These are phyloP conservation scores for Solanum hybrid DNA, from an alignment of 305 asterid species.

Conservation along the genomic window DNA sequence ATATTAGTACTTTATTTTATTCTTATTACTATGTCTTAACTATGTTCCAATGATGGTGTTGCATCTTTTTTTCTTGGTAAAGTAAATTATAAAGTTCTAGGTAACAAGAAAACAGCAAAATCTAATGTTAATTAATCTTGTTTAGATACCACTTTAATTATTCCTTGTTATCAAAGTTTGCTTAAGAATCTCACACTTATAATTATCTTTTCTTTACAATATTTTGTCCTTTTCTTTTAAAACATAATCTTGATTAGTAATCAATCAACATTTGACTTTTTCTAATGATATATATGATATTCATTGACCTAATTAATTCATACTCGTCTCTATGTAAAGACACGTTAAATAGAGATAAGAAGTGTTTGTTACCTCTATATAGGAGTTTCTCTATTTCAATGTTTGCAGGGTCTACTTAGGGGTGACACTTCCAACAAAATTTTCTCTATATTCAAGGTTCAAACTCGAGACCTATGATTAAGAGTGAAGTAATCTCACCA, in stretches of 20 bases:
- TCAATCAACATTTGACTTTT: slow-evolving; percentile 4
- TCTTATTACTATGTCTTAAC: background rate
- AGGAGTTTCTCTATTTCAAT: background rate
- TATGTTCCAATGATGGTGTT: slow-evolving; percentile 11
- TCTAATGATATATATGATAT: background rate
- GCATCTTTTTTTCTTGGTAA: slow-evolving; percentile 10
- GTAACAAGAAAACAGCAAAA: background rate
- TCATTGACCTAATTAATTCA: background rate
- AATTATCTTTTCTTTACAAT: background rate
- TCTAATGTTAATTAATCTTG: background rate
- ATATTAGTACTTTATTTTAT: background rate
- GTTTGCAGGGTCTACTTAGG: background rate
- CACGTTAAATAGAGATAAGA: background rate
- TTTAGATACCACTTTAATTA: background rate
- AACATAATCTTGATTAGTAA: background rate
- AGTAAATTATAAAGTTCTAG: slow-evolving; percentile 2
- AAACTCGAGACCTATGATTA: too few relatives aligned
- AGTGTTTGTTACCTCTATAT: background rate
- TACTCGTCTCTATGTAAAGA: background rate
- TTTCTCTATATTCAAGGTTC: background rate
- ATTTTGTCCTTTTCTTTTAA: background rate
- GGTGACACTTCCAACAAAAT: background rate
- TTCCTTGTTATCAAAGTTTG: background rate
- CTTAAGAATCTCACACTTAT: background rate
- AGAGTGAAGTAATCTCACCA: too few relatives aligned